Conservation (phyloP, 2,329 filamentous ascomycete genomes). For the Fusarium buharicum region DNA sequence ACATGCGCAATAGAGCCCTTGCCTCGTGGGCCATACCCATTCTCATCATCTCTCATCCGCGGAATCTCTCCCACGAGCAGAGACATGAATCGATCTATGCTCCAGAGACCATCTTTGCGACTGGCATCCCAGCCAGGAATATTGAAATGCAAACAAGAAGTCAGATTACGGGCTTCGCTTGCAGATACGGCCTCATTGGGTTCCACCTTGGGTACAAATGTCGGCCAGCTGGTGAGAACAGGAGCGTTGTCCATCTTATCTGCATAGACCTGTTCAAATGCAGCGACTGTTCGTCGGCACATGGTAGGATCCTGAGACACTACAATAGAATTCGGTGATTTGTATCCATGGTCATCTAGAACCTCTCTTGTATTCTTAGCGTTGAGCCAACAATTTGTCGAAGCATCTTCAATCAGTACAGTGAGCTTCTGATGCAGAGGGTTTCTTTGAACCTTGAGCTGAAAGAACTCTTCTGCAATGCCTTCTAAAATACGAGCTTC, state of each 20-base stretch:
- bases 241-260: constrained; percentile 1
- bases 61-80: constrained; percentile 38
- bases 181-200: background rate
- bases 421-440: constrained; percentile 1
- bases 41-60: constrained; percentile 34
- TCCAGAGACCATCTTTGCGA: constrained; percentile 19
- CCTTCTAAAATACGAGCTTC: constrained; percentile 31
- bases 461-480: constrained; percentile 33
- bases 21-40: constrained; percentile 37
- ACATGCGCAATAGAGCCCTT: constrained; percentile 37
- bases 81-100: constrained; percentile 35
- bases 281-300: constrained; percentile 34
- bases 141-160: constrained; percentile 18
- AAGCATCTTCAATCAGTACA: constrained; percentile 35
- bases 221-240: constrained; percentile 33
- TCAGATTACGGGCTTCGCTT: background rate
- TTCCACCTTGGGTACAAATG: constrained; percentile 25
- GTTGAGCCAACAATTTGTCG: constrained; percentile 40
- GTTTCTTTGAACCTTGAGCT: constrained; percentile 1
- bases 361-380: constrained; percentile 31
- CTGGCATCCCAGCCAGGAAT: background rate
- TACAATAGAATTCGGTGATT: constrained; percentile 33
- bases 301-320: constrained; percentile 40
- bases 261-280: constrained; percentile 31
- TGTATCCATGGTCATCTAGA: constrained; percentile 28